Base-by-base conservation (phyloP, 2,329 filamentous ascomycete genomes). In the Phaeosphaeria sp. region DNA sequence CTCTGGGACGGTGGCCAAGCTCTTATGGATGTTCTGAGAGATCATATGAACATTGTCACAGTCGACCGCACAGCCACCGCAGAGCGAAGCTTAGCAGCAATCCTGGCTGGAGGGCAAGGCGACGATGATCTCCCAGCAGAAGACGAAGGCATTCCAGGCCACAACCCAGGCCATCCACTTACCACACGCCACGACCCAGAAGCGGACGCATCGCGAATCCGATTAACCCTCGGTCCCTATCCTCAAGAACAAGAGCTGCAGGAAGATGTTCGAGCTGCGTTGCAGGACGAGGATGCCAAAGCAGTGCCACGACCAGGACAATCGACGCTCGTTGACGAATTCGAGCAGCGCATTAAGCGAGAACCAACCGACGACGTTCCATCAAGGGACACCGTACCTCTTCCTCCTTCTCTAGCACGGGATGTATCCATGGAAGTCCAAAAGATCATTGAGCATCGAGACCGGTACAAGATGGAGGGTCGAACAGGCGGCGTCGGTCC, bases 341-440 rank as follows among this genome's bases (percentile, higher is more conserved):
- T 96, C 65, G 94, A 98, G 65, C 86, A 89, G 53, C 91, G 90
- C 73, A 89, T 90, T 62, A 99, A 99, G 80, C 87, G 90, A 23
- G 95, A 97, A 77, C 93, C 97, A 33, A 90, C 90, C 51, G 89
- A 90, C 23, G 95, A 98, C 72, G 91, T 85, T 0, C 93, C 93
- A 1, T 89, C 82, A 48, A 87, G 93, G 44, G 84, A 89, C 17
- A 90, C 93, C 22, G 85, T 98, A 21, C 94, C 95, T 1, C 87
- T 96, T 21, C 95, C 95, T 1, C 90, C 93, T 5, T 96, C 94
- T 0, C 87, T 93, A 18, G 92, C 93, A 2, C 86, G 93, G 60
- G 95, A 99, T 69, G 93, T 99, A 7, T 87, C 92, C 25, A 91
- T 97, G 81, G 95, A 98, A 77, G 93, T 98, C 69, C 92, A 95